Conservation (phyloP, 1,284 basidiomycete genomes). For the Erythrobasidium hasegawianum region DNA sequence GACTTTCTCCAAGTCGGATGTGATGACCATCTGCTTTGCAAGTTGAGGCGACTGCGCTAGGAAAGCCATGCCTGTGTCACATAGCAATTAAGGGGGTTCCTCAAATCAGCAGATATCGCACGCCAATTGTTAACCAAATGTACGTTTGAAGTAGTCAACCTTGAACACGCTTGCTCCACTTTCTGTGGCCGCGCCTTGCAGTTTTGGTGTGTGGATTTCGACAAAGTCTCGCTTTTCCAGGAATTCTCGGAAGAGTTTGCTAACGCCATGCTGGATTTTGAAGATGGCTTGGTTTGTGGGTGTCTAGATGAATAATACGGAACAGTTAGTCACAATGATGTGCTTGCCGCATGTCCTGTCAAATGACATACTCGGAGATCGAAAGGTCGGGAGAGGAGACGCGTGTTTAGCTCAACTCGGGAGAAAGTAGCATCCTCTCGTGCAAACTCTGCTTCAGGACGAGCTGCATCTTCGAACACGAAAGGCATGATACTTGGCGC, state of each 20-base stretch:
- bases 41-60: conserved; percentile 96
- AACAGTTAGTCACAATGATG: too few relatives aligned
- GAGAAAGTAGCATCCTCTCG: conserved; percentile 55
- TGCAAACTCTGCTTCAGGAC: conserved; percentile 73
- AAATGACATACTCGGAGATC: conserved; percentile 73
- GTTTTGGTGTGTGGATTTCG: conserved; percentile 96
- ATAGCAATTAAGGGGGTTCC: not conserved
- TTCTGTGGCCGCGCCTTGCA: conserved; percentile 95
- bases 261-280: conserved; percentile 81
- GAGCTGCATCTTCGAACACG: conserved; percentile 85
- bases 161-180: conserved; percentile 96
- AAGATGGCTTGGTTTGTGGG: conserved; percentile 96
- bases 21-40: conserved; percentile 99
- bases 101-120: not conserved
- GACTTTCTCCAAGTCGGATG: conserved; percentile 94
- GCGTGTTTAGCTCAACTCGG: conserved; percentile 78
- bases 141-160: conserved; percentile 95
- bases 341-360: not conserved
- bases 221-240: conserved; percentile 72
- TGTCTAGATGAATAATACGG: conserved; percentile 63
- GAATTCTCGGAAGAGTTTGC: conserved; percentile 82
- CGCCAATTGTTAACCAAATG: too few relatives aligned
- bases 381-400: conserved; percentile 90
- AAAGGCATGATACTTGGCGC: conserved; percentile 70
- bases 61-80: conserved; percentile 69